phyloP scores from a whole-genome alignment of 164 flowering plant genomes.

The Magnolia sinica region DNA sequence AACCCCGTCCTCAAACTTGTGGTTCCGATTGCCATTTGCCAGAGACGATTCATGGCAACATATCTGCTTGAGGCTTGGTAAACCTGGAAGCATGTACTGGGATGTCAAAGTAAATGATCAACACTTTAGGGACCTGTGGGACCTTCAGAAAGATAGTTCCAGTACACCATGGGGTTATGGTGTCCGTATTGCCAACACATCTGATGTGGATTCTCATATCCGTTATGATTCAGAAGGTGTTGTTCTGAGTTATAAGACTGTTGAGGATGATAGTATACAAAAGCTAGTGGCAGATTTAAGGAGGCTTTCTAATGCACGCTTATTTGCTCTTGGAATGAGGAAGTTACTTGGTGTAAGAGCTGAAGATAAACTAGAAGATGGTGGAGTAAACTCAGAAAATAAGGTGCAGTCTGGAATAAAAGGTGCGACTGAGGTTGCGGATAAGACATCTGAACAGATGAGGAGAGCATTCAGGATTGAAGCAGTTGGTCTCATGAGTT shows the following conservation, averaged over 20 bases:
- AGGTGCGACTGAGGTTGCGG: slow-evolving; percentile 40
- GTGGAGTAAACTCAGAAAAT: slow-evolving; percentile 36
- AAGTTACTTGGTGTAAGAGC: slow-evolving; percentile 80
- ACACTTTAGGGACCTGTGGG: slow-evolving; percentile 94
- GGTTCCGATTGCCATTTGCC: slow-evolving; percentile 85
- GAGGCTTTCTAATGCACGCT: slow-evolving; percentile 89
- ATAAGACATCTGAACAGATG: slow-evolving; percentile 71
- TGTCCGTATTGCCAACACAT: slow-evolving; percentile 87
- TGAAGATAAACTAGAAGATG: slow-evolving; percentile 74
- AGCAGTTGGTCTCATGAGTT: slow-evolving; percentile 93
- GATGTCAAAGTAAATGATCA: slow-evolving; percentile 95
- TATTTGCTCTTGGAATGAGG: slow-evolving; percentile 91
- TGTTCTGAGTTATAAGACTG: slow-evolving; percentile 71
- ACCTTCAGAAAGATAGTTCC: slow-evolving; percentile 78
- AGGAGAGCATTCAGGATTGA: slow-evolving; percentile 85
- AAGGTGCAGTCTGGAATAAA: slow-evolving; percentile 39
- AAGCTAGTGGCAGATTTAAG: slow-evolving; percentile 83
- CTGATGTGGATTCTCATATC: slow-evolving; percentile 92
- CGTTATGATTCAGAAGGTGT: slow-evolving; percentile 93
- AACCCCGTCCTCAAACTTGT: slow-evolving; percentile 74
- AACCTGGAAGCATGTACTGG: slow-evolving; percentile 96
- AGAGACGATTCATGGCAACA: slow-evolving; percentile 77
- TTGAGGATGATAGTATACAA: slow-evolving; percentile 81
- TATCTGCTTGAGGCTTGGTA: slow-evolving; percentile 89
- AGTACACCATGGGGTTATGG: slow-evolving; percentile 85